A percentile compares a stretch with the other conserved stretches of the same genome.
These are phyloP conservation scores for Neoboletus brunneissimus DNA, from an alignment of 768 basidiomycete species.

Conservation along the genomic window DNA sequence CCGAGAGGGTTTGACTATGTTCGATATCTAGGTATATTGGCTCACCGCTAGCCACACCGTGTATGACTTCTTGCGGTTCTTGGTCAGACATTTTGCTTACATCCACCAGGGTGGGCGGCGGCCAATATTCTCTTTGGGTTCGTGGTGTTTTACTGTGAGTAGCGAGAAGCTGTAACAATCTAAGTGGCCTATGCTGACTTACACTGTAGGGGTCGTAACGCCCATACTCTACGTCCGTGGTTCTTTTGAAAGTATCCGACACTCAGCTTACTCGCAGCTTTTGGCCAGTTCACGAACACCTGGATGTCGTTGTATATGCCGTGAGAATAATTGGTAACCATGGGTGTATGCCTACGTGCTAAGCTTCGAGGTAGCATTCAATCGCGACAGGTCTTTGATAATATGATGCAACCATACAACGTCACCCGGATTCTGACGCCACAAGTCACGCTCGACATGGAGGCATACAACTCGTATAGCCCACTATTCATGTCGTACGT, in stretches of 20 bases:
- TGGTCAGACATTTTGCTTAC: not conserved
- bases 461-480: constrained; percentile 52
- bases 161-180: not conserved
- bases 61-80: constrained; percentile 10
- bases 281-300: constrained; percentile 54
- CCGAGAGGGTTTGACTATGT: not conserved
- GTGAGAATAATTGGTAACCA: constrained; percentile 31
- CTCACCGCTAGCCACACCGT: constrained; percentile 69
- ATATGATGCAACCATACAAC: constrained; percentile 54
- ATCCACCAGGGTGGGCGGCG: constrained; percentile 60
- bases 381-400: constrained; percentile 61
- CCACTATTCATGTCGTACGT: constrained; percentile 55
- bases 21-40: constrained; percentile 24
- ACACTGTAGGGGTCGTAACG: constrained; percentile 27
- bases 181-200: not conserved
- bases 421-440: constrained; percentile 53
- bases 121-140: constrained; percentile 70
- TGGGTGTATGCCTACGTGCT: not conserved
- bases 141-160: constrained; percentile 65
- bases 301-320: constrained; percentile 61
- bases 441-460: constrained; percentile 51
- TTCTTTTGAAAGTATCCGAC: constrained; percentile 38
- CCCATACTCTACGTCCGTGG: constrained; percentile 47
- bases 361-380: constrained; percentile 43
- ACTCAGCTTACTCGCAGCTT: not conserved